Base-by-base conservation (phyloP, 192 early-diverging fungal genomes). In the Dissophora globulifera region DNA sequence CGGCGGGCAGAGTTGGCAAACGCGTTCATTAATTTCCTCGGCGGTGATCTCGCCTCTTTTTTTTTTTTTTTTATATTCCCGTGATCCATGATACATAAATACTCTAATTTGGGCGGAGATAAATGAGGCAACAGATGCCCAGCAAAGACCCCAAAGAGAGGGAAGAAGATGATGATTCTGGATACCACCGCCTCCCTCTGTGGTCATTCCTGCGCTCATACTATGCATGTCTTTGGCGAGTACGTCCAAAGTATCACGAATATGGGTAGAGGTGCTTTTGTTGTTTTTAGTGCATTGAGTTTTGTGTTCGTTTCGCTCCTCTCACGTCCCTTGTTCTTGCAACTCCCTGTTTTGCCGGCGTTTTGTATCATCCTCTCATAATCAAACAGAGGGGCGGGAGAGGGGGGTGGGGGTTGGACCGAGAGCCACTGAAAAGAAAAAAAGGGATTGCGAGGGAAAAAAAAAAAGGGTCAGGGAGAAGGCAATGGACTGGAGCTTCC, bases 281-380 rank as follows among this genome's bases (percentile, higher is more conserved):
- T 10, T n/a, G n/a, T n/a, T n/a, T n/a, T n/a, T n/a, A n/a, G n/a
- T n/a, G n/a, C n/a, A n/a, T n/a, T n/a, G 9, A n/a, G 8, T 55
- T 4, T n/a, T 55, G 20, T 27, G 22, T 27, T 40, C 16, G 50
- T 51, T 51, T 55, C 19, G 27, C 53, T 58, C 35, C 50, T 63
- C 60, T 55, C 60, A 61, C 69, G 57, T 60, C 69, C 69, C 69
- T 71, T 71, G 58, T n/a, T n/a, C 47, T 57, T 55, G 33, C 47
- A 8, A 50, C 69, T 71, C 69, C 69, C 69, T 71, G 59, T 71
- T 71, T 71, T 62, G 52, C 51, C 54, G 60, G 50, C 68, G 68
- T 70, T 71, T 63, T 71, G 69, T 71, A 38, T 71, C 69, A 67
- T 57, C 65, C 57, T 71, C 60, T 71, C 60, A 71, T 71, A 71